Evolutionary conservation across 2,329 filamentous ascomycete species (phyloP), one percentile per base, ranked within the genome.

Genomic region (Apiospora rasikravindrae): DNA sequence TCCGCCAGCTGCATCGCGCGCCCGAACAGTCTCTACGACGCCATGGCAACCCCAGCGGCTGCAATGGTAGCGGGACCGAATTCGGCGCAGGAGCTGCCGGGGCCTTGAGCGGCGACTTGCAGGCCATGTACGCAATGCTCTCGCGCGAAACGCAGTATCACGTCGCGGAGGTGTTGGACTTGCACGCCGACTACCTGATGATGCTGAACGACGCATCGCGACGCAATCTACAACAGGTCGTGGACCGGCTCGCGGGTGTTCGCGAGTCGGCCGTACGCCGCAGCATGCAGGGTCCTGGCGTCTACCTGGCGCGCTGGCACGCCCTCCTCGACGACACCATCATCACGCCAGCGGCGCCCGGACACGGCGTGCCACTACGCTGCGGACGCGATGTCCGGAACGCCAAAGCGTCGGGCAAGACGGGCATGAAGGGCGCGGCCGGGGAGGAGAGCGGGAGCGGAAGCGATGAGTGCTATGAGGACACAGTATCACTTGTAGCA

Each of bases 221-320:
- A 1, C 77, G 81, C 0, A 88, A 89, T 1, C 87, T 93, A 73
- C 87, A 90, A 70, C 81, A 82, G 1, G 86, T 94, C 33, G 84
- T 94, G 64, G 84, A 86, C 75, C 69, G 57, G 74, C 24, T 69
- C 71, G 66, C 64, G 69, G 45, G 42, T 51, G 40, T 29, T n/a
- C 24, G 24, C 69, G 57, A 70, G n/a, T 19, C 69, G 53, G 33
- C 47, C 14, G 45, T 44, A 7, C 67, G 51, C 3, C 69, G 72
- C 7, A 73, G 83, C 47, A 87, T 87, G 70, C 86, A 85, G 33
- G 93, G 92, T 0, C 93, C 93, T 0, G 93, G 93, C 1, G 88
- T 92, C 67, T 95, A 93, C 78, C 87, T 95, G 33, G 86, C 89
- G 1, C 87, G 90, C 69, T 95, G 93, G 93, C 91, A 94, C 78